phyloP scores from a whole-genome alignment of 768 basidiomycete genomes.

The Boletus reticulatus region DNA sequence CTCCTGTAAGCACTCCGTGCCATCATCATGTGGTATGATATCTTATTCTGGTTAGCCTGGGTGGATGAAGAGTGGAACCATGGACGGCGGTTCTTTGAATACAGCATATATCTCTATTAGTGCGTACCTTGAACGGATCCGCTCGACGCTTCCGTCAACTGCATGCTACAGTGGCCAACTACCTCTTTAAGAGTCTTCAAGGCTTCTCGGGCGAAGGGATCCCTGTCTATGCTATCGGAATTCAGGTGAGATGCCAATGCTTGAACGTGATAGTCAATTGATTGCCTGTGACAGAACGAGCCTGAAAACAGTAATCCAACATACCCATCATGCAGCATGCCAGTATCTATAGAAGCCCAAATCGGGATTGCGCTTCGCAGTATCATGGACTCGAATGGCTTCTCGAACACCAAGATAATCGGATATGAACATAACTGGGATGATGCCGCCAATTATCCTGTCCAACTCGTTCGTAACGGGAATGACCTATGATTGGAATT shows the following conservation, averaged over 20 bases:
- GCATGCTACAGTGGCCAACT: slow-evolving; percentile 54
- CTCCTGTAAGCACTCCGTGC: slow-evolving; percentile 49
- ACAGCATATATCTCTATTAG: slow-evolving; percentile 47
- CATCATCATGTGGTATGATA: neutral
- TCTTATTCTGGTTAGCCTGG: slow-evolving; percentile 47
- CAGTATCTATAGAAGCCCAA: slow-evolving; percentile 52
- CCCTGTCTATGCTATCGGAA: slow-evolving; percentile 57
- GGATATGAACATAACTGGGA: slow-evolving; percentile 79
- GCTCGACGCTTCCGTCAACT: neutral
- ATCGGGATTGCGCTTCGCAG: slow-evolving; percentile 55
- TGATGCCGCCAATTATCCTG: slow-evolving; percentile 60
- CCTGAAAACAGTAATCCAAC: slow-evolving; percentile 57
- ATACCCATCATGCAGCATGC: slow-evolving; percentile 64
- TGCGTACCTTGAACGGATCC: slow-evolving; percentile 31
- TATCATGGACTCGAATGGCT: slow-evolving; percentile 61
- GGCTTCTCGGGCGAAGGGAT: slow-evolving; percentile 65
- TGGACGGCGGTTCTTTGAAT: slow-evolving; percentile 63
- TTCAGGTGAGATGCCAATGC: slow-evolving; percentile 37
- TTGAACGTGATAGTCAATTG: neutral
- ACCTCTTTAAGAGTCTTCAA: slow-evolving; percentile 70
- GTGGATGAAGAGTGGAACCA: slow-evolving; percentile 76
- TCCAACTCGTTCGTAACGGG: slow-evolving; percentile 43
- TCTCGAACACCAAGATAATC: slow-evolving; percentile 57
- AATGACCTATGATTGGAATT: neutral
- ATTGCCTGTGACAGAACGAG: slow-evolving; percentile 42